Evolutionary conservation across 2,329 filamentous ascomycete genomes (phyloP).

Genomic region (Chrysosphaeria jannelii): DNA sequence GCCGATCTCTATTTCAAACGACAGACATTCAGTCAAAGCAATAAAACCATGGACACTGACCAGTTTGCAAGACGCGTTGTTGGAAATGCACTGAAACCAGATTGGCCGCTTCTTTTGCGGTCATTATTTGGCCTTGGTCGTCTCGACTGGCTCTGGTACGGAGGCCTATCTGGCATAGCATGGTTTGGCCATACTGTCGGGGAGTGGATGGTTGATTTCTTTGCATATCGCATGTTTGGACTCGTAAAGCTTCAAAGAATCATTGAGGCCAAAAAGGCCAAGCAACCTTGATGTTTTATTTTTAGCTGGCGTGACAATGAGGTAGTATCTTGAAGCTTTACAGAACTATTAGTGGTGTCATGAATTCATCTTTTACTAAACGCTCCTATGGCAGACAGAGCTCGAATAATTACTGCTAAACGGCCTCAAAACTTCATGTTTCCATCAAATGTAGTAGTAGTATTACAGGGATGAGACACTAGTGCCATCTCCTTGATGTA

Average conservation of each 20-base stretch:
- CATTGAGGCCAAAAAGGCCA: too few species aligned
- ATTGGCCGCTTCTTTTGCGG: constrained; percentile 8
- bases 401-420: too few species aligned
- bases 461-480: too few species aligned
- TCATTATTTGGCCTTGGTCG: constrained; percentile 6
- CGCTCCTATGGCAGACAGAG: too few species aligned
- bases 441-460: too few species aligned
- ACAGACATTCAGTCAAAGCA: constrained; percentile 17
- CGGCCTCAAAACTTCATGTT: too few species aligned
- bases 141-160: constrained; percentile 14
- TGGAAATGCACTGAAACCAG: constrained; percentile 10
- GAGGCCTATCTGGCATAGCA: constrained; percentile 8
- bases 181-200: constrained; percentile 16
- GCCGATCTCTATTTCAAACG: constrained; percentile 15
- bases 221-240: constrained; percentile 9
- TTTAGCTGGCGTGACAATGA: too few species aligned
- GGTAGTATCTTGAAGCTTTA: too few species aligned
- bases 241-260: too few species aligned
- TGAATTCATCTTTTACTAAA: neutral
- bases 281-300: neutral
- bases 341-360: too few species aligned
- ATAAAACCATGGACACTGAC: constrained; percentile 14
- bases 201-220: constrained; percentile 11
- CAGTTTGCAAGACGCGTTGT: constrained; percentile 15
- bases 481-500: too few species aligned